Evolutionary conservation across 306 rosid species (phyloP), one percentile per base, ranked within the genome.

Genomic region (Lupinus albus): DNA sequence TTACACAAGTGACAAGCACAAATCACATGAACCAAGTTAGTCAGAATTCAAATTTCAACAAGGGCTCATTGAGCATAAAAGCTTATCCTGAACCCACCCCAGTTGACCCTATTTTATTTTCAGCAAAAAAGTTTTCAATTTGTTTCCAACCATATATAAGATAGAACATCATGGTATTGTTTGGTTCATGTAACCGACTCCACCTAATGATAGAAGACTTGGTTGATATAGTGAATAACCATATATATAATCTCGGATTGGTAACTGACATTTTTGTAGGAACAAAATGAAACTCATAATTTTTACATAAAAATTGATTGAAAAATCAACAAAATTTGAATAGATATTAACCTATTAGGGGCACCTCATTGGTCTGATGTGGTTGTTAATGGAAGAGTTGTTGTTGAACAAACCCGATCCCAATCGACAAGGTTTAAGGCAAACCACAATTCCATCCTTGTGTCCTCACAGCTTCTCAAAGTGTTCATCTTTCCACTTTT

Each of bases 341-440:
- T 7, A 21, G 20, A 6, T 49, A 45, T 9, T 82, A 87, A 87
- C 92, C 71, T 77, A 51, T 60, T 61, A 25, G 92, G 92, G 83
- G 66, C 61, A 68, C 74, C 84, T 74, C 12, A 75, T 74, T 56
- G 85, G 79, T 79, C 83, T 76, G 75, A 76, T 57, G 47, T 80
- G 61, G 49, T 78, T 87, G 67, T 73, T 79, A 11, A 70, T 45
- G 71, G 83, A 61, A 11, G 88, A 62, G 12, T 73, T 68, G 2
- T 25, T 25, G 56, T 78, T 72, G 0, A 72, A 48, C 10, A 70
- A 58, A 36, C 80, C 80, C 72, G 85, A 77, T 17, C 98, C 80
- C 72, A 87, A 77, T 15, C 98, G 87, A 39, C 92, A 89, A 28
- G 98, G 96, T 62, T 87, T 87, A 2, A 96, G 98, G 78, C 96